phyloP scores from a whole-genome alignment of 2,329 filamentous ascomycete genomes.

The Colletotrichum magnum region DNA sequence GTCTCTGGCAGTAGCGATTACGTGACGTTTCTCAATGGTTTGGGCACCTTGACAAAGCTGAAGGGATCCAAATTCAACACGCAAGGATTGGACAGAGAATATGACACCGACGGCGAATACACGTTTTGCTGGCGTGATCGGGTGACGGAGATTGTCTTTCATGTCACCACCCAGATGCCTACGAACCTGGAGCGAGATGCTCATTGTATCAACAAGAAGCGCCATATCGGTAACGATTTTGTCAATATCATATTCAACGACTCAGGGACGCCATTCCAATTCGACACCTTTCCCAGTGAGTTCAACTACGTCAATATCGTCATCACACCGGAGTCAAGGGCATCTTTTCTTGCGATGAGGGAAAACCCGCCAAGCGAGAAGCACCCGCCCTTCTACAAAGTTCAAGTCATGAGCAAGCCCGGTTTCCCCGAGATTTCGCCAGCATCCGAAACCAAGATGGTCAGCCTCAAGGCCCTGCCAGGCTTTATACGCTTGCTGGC shows the following conservation, averaged over 20 bases:
- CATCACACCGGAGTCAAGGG: conserved; percentile 87
- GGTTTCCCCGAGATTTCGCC: conserved; percentile 94
- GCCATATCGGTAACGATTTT: conserved; percentile 96
- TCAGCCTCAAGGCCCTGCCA: conserved; percentile 86
- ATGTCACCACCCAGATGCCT: conserved; percentile 98
- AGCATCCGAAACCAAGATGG: conserved; percentile 88
- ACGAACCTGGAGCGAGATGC: conserved; percentile 84
- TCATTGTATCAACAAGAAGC: conserved; percentile 86
- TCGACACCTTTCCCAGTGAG: conserved; percentile 92
- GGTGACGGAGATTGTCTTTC: conserved; percentile 95
- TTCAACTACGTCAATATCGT: conserved; percentile 99
- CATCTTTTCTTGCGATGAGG: conserved; percentile 79
- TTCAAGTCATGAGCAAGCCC: conserved; percentile 88
- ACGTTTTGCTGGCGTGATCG: conserved; percentile 96
- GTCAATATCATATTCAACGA: conserved; percentile 99
- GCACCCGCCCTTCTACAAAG: conserved; percentile 80
- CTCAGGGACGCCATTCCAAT: conserved; percentile 88
- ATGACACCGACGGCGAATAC: conserved; percentile 86
- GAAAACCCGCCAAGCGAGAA: conserved; percentile 54
- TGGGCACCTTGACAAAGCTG: conserved; percentile 86
- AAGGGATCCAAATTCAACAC: conserved; percentile 91
- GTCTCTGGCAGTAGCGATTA: conserved; percentile 90
- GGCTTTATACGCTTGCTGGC: conserved; percentile 90
- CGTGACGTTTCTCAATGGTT: conserved; percentile 83
- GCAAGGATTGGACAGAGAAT: conserved; percentile 86